Evolutionary conservation across 108 stramenopile genomes (phyloP), one percentile per base, ranked within the genome.

Genomic region (Skeletonema marinoi): DNA sequence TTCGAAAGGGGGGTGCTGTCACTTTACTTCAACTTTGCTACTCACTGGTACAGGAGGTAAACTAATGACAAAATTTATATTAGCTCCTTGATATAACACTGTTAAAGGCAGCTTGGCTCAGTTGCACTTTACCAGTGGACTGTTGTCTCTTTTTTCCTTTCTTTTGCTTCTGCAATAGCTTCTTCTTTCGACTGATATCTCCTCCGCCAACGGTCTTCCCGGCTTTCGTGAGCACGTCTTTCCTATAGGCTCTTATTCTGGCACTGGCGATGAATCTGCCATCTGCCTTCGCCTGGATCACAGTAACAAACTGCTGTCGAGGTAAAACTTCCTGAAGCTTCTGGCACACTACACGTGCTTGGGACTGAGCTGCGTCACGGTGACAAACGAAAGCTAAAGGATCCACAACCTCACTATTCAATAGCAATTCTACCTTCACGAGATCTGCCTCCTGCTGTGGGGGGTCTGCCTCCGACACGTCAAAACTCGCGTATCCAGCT

Each of bases 121-220:
- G 84, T n/a, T 84, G 71, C 21, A 99, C 98, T 64, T 87, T 95
- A 6, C 98, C 98, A 66, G 94, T 86, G 56, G 90, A 71, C 78
- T 98, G 98, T 87, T 93, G 90, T 32, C 94, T 87, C 81, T 98
- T 98, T 91, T 99, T 99, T 42, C 99, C 99, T 58, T 87, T 80
- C 74, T 98, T 98, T 81, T 99, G 99, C 78, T 98, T 98, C 82
- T 99, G 97, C 16, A 98, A 77, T 9, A 99, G 89, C 80, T 99
- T 99, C 85, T 96, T 97, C 81, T 99, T 99, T 48, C 99, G 78
- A 21, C 96, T 85, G 35, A 98, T 84, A 79, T 99, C 99, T 1
- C 98, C 98, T 13, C 99, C 99, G 21, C 98, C 98, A 2, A 99
- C 98, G 1, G 89, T 89, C 70, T 99, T 99, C 6, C 93, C 93